These are phyloP conservation scores for Isoetes engelmannii DNA, from an alignment of 83 land plant species.

Conservation along the genomic window DNA sequence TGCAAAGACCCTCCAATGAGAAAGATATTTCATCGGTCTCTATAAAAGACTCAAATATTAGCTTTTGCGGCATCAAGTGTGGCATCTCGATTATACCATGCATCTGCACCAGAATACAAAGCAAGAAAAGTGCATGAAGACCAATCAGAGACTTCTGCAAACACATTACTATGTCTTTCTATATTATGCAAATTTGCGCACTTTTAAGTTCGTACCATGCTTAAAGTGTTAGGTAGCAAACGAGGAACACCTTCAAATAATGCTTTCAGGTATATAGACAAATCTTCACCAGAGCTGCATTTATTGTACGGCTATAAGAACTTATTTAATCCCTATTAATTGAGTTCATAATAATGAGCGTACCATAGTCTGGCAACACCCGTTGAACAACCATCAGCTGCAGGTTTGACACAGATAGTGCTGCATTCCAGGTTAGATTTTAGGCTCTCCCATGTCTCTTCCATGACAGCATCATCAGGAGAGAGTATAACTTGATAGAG, in stretches of 20 bases:
- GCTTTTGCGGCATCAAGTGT: slow-evolving; percentile 45
- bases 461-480: background rate
- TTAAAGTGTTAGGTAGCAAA: slow-evolving; percentile 49
- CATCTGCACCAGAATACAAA: slow-evolving; percentile 27
- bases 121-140: too few relatives aligned
- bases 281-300: slow-evolving; percentile 52
- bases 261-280: slow-evolving; percentile 47
- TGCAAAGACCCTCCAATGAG: slow-evolving; percentile 27
- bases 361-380: slow-evolving; percentile 84
- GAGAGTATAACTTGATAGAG: slow-evolving; percentile 14
- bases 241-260: slow-evolving; percentile 38
- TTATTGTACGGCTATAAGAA: background rate
- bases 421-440: slow-evolving; percentile 38
- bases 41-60: slow-evolving; percentile 76
- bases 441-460: slow-evolving; percentile 47
- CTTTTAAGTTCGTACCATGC: slow-evolving; percentile 37
- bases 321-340: background rate
- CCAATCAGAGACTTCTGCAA: too few relatives aligned
- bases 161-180: too few relatives aligned
- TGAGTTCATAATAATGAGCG: slow-evolving; percentile 8
- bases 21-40: slow-evolving; percentile 71
- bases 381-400: slow-evolving; percentile 84
- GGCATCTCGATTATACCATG: slow-evolving; percentile 85
- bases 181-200: too few relatives aligned
- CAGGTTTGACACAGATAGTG: slow-evolving; percentile 71